These are phyloP conservation scores for Trichophaea hybrida DNA, from an alignment of 2,329 filamentous ascomycete genomes.

Conservation along the genomic window DNA sequence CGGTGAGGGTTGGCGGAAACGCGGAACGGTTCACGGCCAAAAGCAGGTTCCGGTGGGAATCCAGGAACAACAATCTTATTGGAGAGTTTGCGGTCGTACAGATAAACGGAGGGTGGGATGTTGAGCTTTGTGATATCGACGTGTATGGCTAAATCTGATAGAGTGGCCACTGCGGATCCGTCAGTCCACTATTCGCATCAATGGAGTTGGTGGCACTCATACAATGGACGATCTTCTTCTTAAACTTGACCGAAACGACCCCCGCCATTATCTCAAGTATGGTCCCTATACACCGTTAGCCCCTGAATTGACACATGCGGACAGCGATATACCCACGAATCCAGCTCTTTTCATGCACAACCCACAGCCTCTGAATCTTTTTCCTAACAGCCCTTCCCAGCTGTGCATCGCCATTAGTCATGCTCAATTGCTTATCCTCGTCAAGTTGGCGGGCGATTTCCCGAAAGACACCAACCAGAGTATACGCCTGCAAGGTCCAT, in stretches of 20 bases:
- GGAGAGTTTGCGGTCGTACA: slow-evolving; percentile 39
- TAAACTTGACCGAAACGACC: slow-evolving; percentile 43
- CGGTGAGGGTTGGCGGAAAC: slow-evolving; percentile 28
- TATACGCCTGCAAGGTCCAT: slow-evolving; percentile 45
- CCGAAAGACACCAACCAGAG: slow-evolving; percentile 30
- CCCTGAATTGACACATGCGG: neutral
- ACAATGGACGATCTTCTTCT: slow-evolving; percentile 43
- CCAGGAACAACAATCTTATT: slow-evolving; percentile 27
- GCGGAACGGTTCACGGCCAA: slow-evolving; percentile 37
- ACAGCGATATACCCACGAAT: slow-evolving; percentile 27
- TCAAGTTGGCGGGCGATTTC: neutral
- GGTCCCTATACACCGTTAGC: slow-evolving; percentile 30
- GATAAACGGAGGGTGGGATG: slow-evolving; percentile 41
- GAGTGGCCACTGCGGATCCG: slow-evolving; percentile 33
- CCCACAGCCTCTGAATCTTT: slow-evolving; percentile 41
- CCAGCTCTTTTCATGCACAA: slow-evolving; percentile 45
- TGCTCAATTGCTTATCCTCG: neutral
- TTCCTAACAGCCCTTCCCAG: slow-evolving; percentile 42
- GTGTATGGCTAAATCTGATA: slow-evolving; percentile 38
- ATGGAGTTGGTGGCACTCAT: slow-evolving; percentile 21
- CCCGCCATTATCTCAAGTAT: slow-evolving; percentile 43
- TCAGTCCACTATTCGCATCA: slow-evolving; percentile 28
- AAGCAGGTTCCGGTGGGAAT: slow-evolving; percentile 37
- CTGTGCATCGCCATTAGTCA: slow-evolving; percentile 10
- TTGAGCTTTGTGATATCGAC: slow-evolving; percentile 40